phyloP scores from a whole-genome alignment of 2,329 filamentous ascomycete genomes.

The Sporothrix mexicana region DNA sequence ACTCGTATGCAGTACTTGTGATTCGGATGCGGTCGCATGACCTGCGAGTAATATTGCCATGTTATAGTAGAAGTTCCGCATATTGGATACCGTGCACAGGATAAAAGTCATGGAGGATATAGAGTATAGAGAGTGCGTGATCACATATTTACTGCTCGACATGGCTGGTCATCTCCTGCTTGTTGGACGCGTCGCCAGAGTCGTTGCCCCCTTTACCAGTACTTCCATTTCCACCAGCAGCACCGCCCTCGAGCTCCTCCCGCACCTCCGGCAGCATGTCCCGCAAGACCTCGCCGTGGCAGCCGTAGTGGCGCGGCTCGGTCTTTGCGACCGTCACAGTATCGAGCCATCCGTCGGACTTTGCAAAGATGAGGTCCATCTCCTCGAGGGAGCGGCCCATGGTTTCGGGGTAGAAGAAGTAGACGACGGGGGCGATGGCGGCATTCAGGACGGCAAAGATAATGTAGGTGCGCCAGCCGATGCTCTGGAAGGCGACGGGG shows the following conservation, averaged over 20 bases:
- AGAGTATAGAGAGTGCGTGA: too few species aligned
- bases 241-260: background rate
- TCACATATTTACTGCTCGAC: background rate
- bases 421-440: conserved; percentile 58
- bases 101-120: too few species aligned
- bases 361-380: conserved; percentile 67
- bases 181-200: background rate
- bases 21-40: too few species aligned
- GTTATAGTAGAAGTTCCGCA: too few species aligned
- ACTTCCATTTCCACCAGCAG: too few species aligned
- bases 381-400: conserved; percentile 66
- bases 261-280: background rate
- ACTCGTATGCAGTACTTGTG: too few species aligned
- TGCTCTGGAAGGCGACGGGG: conserved; percentile 59
- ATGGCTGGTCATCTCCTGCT: background rate
- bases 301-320: background rate
- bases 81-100: too few species aligned
- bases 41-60: too few species aligned
- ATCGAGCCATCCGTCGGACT: conserved; percentile 53
- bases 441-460: conserved; percentile 61
- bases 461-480: conserved; percentile 60
- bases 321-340: conserved; percentile 50
- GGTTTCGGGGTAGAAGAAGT: conserved; percentile 61
- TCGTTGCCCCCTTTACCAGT: background rate
- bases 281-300: background rate